phyloP scores from a whole-genome alignment of 2,329 filamentous ascomycete genomes.

The Pseudogymnoascus sp. region DNA sequence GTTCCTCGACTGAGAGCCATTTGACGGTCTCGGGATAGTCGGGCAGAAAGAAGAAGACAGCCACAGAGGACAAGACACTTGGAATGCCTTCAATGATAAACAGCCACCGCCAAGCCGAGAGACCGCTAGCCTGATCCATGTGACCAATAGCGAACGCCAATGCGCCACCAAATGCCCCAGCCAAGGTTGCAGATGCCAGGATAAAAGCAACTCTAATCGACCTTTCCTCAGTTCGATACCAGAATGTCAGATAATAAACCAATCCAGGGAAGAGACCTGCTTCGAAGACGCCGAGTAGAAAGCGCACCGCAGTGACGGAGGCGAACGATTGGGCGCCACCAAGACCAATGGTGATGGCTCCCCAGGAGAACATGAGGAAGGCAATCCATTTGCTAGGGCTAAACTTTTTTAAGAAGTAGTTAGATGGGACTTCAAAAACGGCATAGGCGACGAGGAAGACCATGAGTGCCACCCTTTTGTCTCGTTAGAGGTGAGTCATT shows the following conservation, averaged over 20 bases:
- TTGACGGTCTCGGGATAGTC: slow-evolving; percentile 41
- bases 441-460: slow-evolving; percentile 41
- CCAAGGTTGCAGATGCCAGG: slow-evolving; percentile 24
- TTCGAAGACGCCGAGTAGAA: slow-evolving; percentile 42
- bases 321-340: slow-evolving; percentile 32
- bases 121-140: slow-evolving; percentile 21
- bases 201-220: slow-evolving; percentile 26
- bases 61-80: slow-evolving; percentile 28
- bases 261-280: slow-evolving; percentile 35
- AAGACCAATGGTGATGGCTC: background rate
- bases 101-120: slow-evolving; percentile 25
- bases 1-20: slow-evolving; percentile 39
- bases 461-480: slow-evolving; percentile 35
- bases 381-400: slow-evolving; percentile 33
- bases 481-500: background rate
- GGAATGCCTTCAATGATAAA: slow-evolving; percentile 24
- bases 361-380: background rate
- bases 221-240: slow-evolving; percentile 24
- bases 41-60: slow-evolving; percentile 39
- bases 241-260: slow-evolving; percentile 27
- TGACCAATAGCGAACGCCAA: slow-evolving; percentile 25
- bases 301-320: slow-evolving; percentile 37
- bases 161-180: slow-evolving; percentile 25
- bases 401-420: slow-evolving; percentile 41
- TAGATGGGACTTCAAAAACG: slow-evolving; percentile 42